Percentiles rank a stretch among this genome's conserved stretches.
Evolutionary conservation across 352 stramenopile genomes (phyloP).

Genomic region (Globisporangium alternatum): DNA sequence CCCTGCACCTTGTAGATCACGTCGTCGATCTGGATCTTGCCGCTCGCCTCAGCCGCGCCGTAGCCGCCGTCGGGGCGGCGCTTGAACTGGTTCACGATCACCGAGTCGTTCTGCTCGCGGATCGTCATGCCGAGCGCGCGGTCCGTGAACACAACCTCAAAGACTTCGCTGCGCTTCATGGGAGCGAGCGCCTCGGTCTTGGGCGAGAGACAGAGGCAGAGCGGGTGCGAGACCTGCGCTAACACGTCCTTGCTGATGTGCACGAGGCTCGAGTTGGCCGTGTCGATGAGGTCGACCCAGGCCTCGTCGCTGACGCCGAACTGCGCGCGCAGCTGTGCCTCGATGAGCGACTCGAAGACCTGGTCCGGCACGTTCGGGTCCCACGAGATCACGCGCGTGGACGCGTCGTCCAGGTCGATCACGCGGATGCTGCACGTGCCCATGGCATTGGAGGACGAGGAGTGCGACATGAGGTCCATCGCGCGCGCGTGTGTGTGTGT

Average conservation of each 20-base stretch:
- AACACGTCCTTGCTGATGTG: slow-evolving; percentile 81
- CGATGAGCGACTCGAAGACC: slow-evolving; percentile 77
- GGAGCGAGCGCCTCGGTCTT: slow-evolving; percentile 81
- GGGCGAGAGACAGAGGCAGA: slow-evolving; percentile 79
- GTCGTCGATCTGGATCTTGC: slow-evolving; percentile 60
- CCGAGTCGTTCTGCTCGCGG: slow-evolving; percentile 78
- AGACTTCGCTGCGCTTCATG: slow-evolving; percentile 79
- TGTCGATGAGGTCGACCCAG: slow-evolving; percentile 86
- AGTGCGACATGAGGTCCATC: slow-evolving; percentile 6
- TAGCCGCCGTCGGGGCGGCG: slow-evolving; percentile 43
- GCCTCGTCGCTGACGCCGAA: slow-evolving; percentile 84
- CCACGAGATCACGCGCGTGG: slow-evolving; percentile 70
- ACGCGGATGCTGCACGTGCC: slow-evolving; percentile 61
- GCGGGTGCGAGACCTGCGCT: slow-evolving; percentile 40
- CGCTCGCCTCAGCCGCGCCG: slow-evolving; percentile 54
- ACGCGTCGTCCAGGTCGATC: slow-evolving; percentile 85
- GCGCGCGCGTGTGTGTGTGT: background rate
- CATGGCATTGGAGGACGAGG: background rate
- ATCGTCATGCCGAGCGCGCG: slow-evolving; percentile 80
- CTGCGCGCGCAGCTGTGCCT: slow-evolving; percentile 65
- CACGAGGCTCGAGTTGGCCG: slow-evolving; percentile 75
- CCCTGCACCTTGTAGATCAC: slow-evolving; percentile 88
- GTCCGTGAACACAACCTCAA: slow-evolving; percentile 75
- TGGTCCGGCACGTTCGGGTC: slow-evolving; percentile 78
- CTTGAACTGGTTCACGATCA: slow-evolving; percentile 87